phyloP scores from a whole-genome alignment of 805 yeast species.

The Cyberlindnera petersonii region DNA sequence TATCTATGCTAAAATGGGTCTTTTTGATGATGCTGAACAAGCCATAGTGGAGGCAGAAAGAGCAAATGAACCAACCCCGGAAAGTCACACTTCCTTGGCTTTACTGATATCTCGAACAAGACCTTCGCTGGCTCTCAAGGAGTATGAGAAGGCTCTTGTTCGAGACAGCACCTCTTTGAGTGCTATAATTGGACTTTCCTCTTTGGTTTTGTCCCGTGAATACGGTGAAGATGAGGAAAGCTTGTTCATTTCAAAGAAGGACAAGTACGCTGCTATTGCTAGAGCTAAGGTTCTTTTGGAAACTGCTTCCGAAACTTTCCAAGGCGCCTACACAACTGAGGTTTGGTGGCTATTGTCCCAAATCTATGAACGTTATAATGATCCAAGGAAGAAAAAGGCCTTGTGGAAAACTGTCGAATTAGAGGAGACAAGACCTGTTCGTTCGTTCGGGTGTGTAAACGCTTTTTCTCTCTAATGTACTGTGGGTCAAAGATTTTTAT shows the following conservation, averaged over 20 bases:
- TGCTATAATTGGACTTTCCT: constrained; percentile 22
- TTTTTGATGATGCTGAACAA: constrained; percentile 57
- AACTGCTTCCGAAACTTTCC: constrained; percentile 32
- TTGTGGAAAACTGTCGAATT: constrained; percentile 63
- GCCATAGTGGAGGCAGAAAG: constrained; percentile 71
- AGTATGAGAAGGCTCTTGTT: constrained; percentile 49
- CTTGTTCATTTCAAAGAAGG: constrained; percentile 50
- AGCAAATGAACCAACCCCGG: constrained; percentile 40
- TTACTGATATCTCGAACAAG: constrained; percentile 33
- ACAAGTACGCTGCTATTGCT: constrained; percentile 54
- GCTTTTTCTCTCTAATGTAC: background rate
- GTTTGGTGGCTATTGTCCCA: constrained; percentile 66
- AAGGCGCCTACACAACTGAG: constrained; percentile 49
- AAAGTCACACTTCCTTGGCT: constrained; percentile 44
- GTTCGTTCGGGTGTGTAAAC: constrained; percentile 23
- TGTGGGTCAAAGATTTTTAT: no score
- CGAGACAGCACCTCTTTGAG: constrained; percentile 10
- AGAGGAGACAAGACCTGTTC: constrained; percentile 58
- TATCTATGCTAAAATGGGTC: constrained; percentile 54
- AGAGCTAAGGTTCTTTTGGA: constrained; percentile 37
- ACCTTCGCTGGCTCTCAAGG: constrained; percentile 48
- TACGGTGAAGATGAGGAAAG: constrained; percentile 1
- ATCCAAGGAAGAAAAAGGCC: constrained; percentile 41
- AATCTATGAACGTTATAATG: constrained; percentile 60
- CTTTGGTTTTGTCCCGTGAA: constrained; percentile 14